Percentiles rank a stretch among this genome's conserved stretches.
phyloP scores from a whole-genome alignment of 768 basidiomycete genomes.

The Boletellus ananiceps region DNA sequence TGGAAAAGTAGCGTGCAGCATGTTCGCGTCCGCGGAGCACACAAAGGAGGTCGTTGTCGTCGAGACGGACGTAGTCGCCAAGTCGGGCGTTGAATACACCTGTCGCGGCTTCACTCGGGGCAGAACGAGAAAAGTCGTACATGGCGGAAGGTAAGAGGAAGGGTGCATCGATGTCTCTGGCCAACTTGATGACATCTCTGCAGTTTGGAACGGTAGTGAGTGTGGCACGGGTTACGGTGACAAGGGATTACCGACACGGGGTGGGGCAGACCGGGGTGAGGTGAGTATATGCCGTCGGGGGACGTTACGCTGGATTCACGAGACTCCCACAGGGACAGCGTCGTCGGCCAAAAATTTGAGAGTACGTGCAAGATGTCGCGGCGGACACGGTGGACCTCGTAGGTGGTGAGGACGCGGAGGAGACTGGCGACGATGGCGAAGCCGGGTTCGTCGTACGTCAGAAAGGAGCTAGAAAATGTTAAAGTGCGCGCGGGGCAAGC shows the following conservation, averaged over 20 bases:
- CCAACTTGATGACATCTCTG: conserved; percentile 66
- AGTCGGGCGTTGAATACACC: conserved; percentile 43
- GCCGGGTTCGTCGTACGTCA: conserved; percentile 45
- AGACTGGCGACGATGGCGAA: conserved; percentile 53
- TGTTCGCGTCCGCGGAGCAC: conserved; percentile 69
- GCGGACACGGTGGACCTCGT: conserved; percentile 55
- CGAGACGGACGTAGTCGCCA: conserved; percentile 37
- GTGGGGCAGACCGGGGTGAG: conserved; percentile 54
- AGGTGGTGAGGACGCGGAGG: conserved; percentile 61
- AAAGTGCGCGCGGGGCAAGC: conserved; percentile 10
- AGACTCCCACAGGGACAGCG: conserved; percentile 60
- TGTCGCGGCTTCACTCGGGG: conserved; percentile 55
- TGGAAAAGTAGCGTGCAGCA: conserved; percentile 68
- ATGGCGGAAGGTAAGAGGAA: conserved; percentile 71
- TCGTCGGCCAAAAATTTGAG: conserved; percentile 53
- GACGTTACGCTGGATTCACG: conserved; percentile 57
- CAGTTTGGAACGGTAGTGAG: conserved; percentile 6
- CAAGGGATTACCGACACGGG: conserved; percentile 51
- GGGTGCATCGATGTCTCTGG: conserved; percentile 48
- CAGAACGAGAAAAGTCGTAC: conserved; percentile 71
- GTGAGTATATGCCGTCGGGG: conserved; percentile 48
- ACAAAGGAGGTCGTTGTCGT: conserved; percentile 51
- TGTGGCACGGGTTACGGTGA: not conserved
- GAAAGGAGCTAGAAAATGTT: conserved; percentile 36
- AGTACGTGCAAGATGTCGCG: conserved; percentile 53